These are phyloP conservation scores for Fusarium tanahbumbuense DNA, from an alignment of 2,329 filamentous ascomycete species.

Conservation along the genomic window DNA sequence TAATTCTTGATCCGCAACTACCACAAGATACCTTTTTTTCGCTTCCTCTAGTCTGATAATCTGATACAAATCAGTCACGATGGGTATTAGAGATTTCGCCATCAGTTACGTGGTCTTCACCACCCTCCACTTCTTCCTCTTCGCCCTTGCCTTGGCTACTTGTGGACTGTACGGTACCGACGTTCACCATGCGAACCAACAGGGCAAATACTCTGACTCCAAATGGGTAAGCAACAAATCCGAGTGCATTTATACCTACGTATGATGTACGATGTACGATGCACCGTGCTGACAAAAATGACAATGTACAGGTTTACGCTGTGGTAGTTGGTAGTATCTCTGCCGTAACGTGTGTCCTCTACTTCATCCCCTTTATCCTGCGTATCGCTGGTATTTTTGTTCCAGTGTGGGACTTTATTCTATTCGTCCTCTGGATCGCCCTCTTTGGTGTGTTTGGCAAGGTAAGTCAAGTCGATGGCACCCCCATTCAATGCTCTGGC, in stretches of 20 bases:
- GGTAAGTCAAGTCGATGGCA: slow-evolving; percentile 51
- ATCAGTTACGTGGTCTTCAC: slow-evolving; percentile 67
- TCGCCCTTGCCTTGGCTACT: slow-evolving; percentile 80
- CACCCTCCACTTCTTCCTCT: slow-evolving; percentile 77
- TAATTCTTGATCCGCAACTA: background rate
- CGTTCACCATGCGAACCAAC: slow-evolving; percentile 65
- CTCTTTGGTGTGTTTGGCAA: slow-evolving; percentile 87
- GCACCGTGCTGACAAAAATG: slow-evolving; percentile 22
- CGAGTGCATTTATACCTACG: background rate
- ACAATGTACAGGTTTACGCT: slow-evolving; percentile 70
- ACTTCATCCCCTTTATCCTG: slow-evolving; percentile 71
- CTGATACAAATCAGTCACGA: slow-evolving; percentile 38
- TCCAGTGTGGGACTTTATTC: slow-evolving; percentile 76
- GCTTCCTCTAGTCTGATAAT: slow-evolving; percentile 2
- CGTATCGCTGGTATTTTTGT: slow-evolving; percentile 60
- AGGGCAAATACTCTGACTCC: slow-evolving; percentile 65
- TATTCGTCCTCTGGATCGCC: slow-evolving; percentile 83
- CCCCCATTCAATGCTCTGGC: background rate
- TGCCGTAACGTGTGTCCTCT: slow-evolving; percentile 72
- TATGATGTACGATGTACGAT: background rate
- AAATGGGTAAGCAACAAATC: slow-evolving; percentile 71
- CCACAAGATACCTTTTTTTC: slow-evolving; percentile 6
- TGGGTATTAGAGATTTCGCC: slow-evolving; percentile 60
- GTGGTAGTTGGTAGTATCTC: slow-evolving; percentile 75
- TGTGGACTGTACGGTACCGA: slow-evolving; percentile 83